Conservation (phyloP, 345 rosid species). For the Eucalyptus virginea region DNA sequence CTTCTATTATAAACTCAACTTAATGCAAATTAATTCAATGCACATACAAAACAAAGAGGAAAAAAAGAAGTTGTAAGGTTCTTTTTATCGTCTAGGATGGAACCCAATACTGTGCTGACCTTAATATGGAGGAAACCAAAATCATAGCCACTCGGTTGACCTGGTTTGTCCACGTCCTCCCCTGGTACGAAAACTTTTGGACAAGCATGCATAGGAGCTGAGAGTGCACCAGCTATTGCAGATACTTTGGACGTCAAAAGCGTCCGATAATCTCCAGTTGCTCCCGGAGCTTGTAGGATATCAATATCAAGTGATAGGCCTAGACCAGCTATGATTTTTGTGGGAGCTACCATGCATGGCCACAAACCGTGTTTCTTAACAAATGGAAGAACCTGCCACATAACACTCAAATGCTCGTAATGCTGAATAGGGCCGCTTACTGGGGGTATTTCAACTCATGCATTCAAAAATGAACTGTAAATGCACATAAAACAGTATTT, state of each 20-base stretch:
- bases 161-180: slow-evolving; percentile 71
- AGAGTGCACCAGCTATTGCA: slow-evolving; percentile 75
- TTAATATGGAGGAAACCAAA: slow-evolving; percentile 93
- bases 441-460: background rate
- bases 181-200: slow-evolving; percentile 83
- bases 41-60: background rate
- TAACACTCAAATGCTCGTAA: background rate
- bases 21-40: background rate
- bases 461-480: background rate
- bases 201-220: slow-evolving; percentile 48
- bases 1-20: background rate
- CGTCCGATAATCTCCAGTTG: slow-evolving; percentile 90
- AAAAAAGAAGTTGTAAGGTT: background rate
- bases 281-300: slow-evolving; percentile 90
- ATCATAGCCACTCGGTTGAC: slow-evolving; percentile 72
- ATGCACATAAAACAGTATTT: background rate
- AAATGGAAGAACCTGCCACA: slow-evolving; percentile 61
- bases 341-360: slow-evolving; percentile 99
- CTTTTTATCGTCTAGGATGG: background rate
- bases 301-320: slow-evolving; percentile 89
- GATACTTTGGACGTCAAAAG: slow-evolving; percentile 75
- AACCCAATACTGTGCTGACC: slow-evolving; percentile 16
- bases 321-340: slow-evolving; percentile 92
- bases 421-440: background rate
- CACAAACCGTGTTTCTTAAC: slow-evolving; percentile 64